These are phyloP conservation scores for Candida ulmi DNA, from an alignment of 805 yeast genomes.

Conservation along the genomic window DNA sequence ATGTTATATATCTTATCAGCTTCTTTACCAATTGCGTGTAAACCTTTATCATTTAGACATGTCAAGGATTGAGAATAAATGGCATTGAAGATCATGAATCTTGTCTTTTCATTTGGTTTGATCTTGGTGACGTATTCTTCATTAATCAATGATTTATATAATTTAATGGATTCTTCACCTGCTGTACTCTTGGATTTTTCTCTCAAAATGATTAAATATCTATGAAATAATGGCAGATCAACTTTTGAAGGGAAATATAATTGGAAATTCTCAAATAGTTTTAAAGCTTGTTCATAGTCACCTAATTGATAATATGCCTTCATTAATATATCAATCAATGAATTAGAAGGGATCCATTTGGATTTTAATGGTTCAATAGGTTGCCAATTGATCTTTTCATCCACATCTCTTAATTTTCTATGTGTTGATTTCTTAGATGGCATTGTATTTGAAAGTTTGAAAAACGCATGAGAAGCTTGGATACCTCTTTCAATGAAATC, in stretches of 20 bases:
- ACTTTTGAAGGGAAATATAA: constrained; percentile 8
- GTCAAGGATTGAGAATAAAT: constrained; percentile 17
- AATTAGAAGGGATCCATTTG: constrained; percentile 16
- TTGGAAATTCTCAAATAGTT: constrained; percentile 8
- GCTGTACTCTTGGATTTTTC: constrained; percentile 6
- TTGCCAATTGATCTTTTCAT: neutral
- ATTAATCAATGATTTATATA: constrained; percentile 11
- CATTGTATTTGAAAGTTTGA: constrained; percentile 10
- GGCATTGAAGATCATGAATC: constrained; percentile 19
- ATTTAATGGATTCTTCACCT: constrained; percentile 11
- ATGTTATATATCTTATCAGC: constrained; percentile 12
- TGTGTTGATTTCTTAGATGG: constrained; percentile 2
- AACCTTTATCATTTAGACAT: constrained; percentile 15
- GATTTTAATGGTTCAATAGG: constrained; percentile 4
- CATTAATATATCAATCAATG: constrained; percentile 17
- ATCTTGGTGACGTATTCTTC: constrained; percentile 1
- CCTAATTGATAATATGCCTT: constrained; percentile 13
- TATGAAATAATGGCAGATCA: constrained; percentile 16
- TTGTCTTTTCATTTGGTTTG: constrained; percentile 12
- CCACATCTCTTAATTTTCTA: neutral
- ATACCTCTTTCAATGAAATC: constrained; percentile 16
- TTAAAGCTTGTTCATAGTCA: constrained; percentile 8
- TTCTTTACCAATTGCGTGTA: constrained; percentile 13
- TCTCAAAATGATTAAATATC: constrained; percentile 12
- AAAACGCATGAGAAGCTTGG: constrained; percentile 11